phyloP scores from a whole-genome alignment of 805 yeast species.

The Suhomyces emberorum region DNA sequence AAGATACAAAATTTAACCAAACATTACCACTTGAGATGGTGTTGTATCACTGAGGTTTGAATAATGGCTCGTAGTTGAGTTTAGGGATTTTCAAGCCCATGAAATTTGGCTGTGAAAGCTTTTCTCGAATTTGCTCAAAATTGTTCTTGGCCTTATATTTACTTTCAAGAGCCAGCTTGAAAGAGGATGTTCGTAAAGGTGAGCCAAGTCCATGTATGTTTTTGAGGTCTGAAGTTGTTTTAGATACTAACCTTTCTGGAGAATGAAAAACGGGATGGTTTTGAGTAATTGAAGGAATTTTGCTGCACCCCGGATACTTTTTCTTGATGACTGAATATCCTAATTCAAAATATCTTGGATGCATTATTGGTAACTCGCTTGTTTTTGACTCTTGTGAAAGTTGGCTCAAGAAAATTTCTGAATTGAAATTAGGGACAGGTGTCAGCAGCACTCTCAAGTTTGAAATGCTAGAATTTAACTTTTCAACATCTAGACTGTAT shows the following conservation, averaged over 20 bases:
- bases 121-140: neutral
- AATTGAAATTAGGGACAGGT: neutral
- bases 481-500: slow-evolving; percentile 1
- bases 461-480: slow-evolving; percentile 1
- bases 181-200: slow-evolving; percentile 1
- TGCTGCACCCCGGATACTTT: slow-evolving; percentile 13
- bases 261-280: slow-evolving; percentile 32
- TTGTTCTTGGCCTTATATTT: neutral
- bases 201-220: slow-evolving; percentile 3
- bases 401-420: neutral
- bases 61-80: slow-evolving; percentile 1
- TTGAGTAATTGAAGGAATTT: slow-evolving; percentile 29
- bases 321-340: slow-evolving; percentile 26
- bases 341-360: slow-evolving; percentile 14
- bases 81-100: slow-evolving; percentile 1
- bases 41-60: no score
- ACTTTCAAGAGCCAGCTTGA: slow-evolving; percentile 6
- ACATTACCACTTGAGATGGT: no score
- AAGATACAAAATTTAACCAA: no score
- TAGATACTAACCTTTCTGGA: slow-evolving; percentile 10
- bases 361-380: slow-evolving; percentile 27
- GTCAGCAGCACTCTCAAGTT: neutral
- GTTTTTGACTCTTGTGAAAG: slow-evolving; percentile 6
- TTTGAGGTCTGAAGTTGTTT: neutral
- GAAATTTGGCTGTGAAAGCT: no score